phyloP scores from a whole-genome alignment of 2,329 filamentous ascomycete genomes.

The Fusarium annulatum region DNA sequence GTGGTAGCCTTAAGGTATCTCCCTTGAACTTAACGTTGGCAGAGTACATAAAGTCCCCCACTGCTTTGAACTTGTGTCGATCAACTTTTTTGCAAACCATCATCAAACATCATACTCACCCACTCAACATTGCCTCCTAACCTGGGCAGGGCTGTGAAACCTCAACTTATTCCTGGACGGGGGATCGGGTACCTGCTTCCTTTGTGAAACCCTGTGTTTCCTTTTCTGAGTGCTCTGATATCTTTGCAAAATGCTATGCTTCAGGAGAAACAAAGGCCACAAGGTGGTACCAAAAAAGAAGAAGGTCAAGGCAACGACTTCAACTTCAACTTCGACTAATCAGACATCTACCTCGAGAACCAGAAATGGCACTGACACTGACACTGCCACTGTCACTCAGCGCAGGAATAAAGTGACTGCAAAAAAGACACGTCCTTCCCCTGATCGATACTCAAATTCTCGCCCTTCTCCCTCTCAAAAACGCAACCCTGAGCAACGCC shows the following conservation, averaged over 20 bases:
- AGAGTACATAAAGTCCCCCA: not conserved
- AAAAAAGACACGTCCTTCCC: not conserved
- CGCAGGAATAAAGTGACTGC: not conserved
- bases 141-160: not conserved
- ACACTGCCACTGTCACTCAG: not conserved
- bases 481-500: not conserved
- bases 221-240: not conserved
- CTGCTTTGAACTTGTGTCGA: not conserved
- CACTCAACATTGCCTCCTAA: not conserved
- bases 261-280: constrained; percentile 40
- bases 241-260: constrained; percentile 41
- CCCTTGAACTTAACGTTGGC: not conserved
- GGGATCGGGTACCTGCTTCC: not conserved
- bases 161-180: not conserved
- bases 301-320: constrained; percentile 1
- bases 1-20: not conserved
- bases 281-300: constrained; percentile 40
- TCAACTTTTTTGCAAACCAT: not conserved
- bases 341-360: not conserved
- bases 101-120: not conserved
- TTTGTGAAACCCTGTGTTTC: not conserved
- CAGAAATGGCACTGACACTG: not conserved
- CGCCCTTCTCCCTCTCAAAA: not conserved
- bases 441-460: not conserved
- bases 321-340: not conserved